These are phyloP conservation scores for Trypethelium eluteriae DNA, from an alignment of 495 filamentous ascomycete species.

Conservation along the genomic window DNA sequence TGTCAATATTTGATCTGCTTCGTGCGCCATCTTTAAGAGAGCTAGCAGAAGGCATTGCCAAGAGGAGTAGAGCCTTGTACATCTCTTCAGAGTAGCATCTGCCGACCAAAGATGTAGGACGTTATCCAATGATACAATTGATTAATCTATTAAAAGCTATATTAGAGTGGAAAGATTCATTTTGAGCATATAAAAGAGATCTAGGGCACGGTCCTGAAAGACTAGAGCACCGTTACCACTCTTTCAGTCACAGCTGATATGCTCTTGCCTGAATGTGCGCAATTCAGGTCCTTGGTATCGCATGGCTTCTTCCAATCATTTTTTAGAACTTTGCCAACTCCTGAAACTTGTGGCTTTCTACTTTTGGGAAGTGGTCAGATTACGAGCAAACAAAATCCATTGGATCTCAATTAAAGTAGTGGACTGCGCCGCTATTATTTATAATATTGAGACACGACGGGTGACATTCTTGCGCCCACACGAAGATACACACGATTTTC, in stretches of 20 bases:
- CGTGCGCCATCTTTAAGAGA: neutral
- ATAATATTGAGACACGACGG: too few species aligned
- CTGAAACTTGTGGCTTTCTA: neutral
- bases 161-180: neutral
- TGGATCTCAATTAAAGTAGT: too few species aligned
- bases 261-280: too few species aligned
- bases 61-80: neutral
- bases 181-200: neutral
- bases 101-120: neutral
- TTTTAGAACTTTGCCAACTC: too few species aligned
- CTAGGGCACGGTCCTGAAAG: neutral
- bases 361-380: neutral
- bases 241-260: too few species aligned
- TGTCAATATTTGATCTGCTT: constrained; percentile 5
- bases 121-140: neutral
- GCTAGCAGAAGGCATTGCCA: neutral
- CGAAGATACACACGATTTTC: too few species aligned
- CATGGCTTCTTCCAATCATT: too few species aligned
- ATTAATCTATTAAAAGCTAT: neutral
- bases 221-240: neutral
- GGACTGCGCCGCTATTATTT: too few species aligned
- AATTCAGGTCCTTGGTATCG: too few species aligned
- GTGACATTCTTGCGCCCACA: too few species aligned
- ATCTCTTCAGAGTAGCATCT: neutral
- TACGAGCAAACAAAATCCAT: too few species aligned